These are phyloP conservation scores for Lasiosphaeris hirsuta DNA, from an alignment of 495 filamentous ascomycete genomes.

Conservation along the genomic window DNA sequence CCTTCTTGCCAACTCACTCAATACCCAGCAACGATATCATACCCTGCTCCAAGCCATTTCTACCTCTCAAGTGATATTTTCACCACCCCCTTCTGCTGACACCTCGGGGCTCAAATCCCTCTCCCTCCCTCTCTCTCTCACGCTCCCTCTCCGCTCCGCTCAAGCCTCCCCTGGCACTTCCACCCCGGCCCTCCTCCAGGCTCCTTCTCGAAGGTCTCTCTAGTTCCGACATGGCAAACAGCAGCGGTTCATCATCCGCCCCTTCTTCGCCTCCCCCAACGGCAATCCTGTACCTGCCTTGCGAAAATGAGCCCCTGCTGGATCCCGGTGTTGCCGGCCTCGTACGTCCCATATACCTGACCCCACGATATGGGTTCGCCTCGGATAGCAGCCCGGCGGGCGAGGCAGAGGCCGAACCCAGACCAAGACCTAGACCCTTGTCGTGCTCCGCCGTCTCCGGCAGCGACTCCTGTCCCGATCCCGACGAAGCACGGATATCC, in stretches of 20 bases:
- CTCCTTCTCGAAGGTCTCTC: slow-evolving; percentile 65
- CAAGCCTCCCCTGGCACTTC: slow-evolving; percentile 8
- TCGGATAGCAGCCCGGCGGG: slow-evolving; percentile 20
- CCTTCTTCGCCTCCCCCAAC: slow-evolving; percentile 43
- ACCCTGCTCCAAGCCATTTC: background rate
- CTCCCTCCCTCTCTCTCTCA: slow-evolving; percentile 4
- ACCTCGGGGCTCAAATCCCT: slow-evolving; percentile 6
- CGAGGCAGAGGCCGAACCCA: slow-evolving; percentile 26
- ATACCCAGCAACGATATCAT: no score
- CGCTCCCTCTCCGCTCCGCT: background rate
- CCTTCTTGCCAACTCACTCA: no score
- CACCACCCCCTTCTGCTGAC: slow-evolving; percentile 24
- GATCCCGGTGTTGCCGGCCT: slow-evolving; percentile 32
- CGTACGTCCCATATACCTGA: slow-evolving; percentile 28
- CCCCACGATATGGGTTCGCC: slow-evolving; percentile 27
- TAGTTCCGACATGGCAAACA: slow-evolving; percentile 88
- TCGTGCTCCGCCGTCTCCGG: slow-evolving; percentile 36
- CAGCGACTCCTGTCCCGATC: slow-evolving; percentile 25
- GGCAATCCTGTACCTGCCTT: slow-evolving; percentile 35
- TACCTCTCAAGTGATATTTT: slow-evolving; percentile 1
- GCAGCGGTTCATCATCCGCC: slow-evolving; percentile 72
- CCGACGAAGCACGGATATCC: slow-evolving; percentile 32
- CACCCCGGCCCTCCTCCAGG: slow-evolving; percentile 63
- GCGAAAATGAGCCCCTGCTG: slow-evolving; percentile 30
- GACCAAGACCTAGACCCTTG: slow-evolving; percentile 3